Evolutionary conservation across 257 asterid species (phyloP), one percentile per base, ranked within the genome.

Genomic region (Forsythia viridissima): DNA sequence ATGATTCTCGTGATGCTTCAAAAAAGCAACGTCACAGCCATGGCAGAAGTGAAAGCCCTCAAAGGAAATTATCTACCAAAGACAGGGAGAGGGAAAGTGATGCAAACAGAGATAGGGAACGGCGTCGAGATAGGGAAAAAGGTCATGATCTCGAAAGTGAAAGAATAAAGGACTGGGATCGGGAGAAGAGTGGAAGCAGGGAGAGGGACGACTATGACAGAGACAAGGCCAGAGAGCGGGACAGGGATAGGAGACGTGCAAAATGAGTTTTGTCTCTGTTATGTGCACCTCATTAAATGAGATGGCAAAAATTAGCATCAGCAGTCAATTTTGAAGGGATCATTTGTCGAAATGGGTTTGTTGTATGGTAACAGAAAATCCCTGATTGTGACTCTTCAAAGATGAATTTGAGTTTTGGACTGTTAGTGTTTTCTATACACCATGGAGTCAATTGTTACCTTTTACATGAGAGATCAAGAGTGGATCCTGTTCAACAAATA

Each of bases 161-260:
- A 59, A 59, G 67, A 12, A 59, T 59, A 59, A 59, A 20, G 67
- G 90, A 84, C 21, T 51, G 92, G 52, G 90, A 84, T 12, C 87
- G 87, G 16, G 92, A 88, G 77, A 91, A 89, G 87, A 86, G 92
- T 77, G 93, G 95, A 63, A 92, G 92, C 78, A 84, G 88, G 82
- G 97, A 91, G 85, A 90, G 95, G 76, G 96, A 90, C 57, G 93
- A 92, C 70, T 89, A 86, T 79, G 98, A 93, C 8, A 87, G 95
- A 85, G 97, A 88, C 44, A 89, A 82, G 84, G 77, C 74, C 16
- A 63, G 40, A 63, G 70, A 30, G 2, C 7, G 70, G 2, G 36
- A 30, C 36, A 86, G 94, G 77, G 93, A 90, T 51, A 86, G 93
- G 83, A 87, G 93, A 76, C 88, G 92, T 79, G 81, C 83, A 7